Evolutionary conservation across 2,329 filamentous ascomycete species (phyloP).

Genomic region (Xylariaceae sp.): DNA sequence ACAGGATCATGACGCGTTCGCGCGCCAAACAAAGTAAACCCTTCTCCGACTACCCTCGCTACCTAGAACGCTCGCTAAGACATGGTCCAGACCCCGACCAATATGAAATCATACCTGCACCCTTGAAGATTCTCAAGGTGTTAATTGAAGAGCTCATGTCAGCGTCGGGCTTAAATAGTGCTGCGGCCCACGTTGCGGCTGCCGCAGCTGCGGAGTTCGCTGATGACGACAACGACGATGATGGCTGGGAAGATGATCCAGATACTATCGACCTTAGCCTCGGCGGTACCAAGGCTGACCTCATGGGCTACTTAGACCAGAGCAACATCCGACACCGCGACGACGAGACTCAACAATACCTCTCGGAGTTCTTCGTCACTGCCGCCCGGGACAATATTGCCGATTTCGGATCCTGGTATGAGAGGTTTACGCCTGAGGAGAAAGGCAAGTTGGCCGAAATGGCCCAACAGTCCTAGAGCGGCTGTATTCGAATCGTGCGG

Average conservation of each 20-base stretch:
- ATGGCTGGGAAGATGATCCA: slow-evolving; percentile 85
- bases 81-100: slow-evolving; percentile 68
- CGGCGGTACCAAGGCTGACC: slow-evolving; percentile 63
- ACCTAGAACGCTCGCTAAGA: slow-evolving; percentile 26
- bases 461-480: slow-evolving; percentile 27
- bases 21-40: slow-evolving; percentile 73
- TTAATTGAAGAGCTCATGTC: slow-evolving; percentile 87
- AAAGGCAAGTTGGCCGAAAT: slow-evolving; percentile 54
- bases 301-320: slow-evolving; percentile 72
- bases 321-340: slow-evolving; percentile 65
- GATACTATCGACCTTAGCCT: slow-evolving; percentile 73
- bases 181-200: slow-evolving; percentile 59
- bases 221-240: slow-evolving; percentile 67
- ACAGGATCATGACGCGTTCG: slow-evolving; percentile 90
- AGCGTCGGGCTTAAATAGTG: slow-evolving; percentile 62
- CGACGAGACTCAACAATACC: slow-evolving; percentile 83
- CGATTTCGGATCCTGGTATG: slow-evolving; percentile 55
- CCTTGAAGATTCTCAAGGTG: slow-evolving; percentile 94
- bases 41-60: slow-evolving; percentile 12
- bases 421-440: slow-evolving; percentile 51
- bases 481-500: too few relatives aligned
- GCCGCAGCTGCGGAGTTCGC: slow-evolving; percentile 54
- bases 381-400: slow-evolving; percentile 54
- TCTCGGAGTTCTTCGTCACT: slow-evolving; percentile 74
- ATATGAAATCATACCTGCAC: slow-evolving; percentile 81